These are phyloP conservation scores for Apostasia ramifera DNA, from an alignment of 106 monocot species.

Conservation along the genomic window DNA sequence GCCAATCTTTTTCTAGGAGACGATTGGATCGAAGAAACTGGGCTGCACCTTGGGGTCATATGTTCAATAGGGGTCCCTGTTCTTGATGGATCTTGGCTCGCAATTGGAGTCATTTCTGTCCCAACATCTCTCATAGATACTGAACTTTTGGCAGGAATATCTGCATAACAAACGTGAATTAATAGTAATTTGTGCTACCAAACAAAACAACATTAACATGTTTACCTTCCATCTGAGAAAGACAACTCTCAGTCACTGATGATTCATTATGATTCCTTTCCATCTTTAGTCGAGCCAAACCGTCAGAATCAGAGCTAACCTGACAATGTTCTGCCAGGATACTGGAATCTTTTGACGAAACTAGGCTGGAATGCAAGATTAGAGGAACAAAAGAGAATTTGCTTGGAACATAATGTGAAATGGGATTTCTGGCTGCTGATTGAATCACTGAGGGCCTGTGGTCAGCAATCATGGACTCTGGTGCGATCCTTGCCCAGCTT, in stretches of 20 bases:
- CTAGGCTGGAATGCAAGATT: conserved; percentile 8
- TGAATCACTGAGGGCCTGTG: conserved; percentile 10
- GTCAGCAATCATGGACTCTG: conserved; percentile 24
- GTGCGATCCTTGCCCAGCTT: conserved; percentile 26
- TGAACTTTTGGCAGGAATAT: conserved; percentile 27
- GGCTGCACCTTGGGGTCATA: conserved; percentile 51
- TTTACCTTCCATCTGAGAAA: conserved; percentile 27
- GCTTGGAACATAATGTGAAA: conserved; percentile 21
- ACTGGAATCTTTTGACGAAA: conserved; percentile 13
- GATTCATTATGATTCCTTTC: conserved; percentile 13
- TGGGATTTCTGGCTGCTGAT: neutral
- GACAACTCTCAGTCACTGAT: conserved; percentile 8
- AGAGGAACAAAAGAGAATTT: conserved; percentile 45
- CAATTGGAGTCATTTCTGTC: conserved; percentile 92
- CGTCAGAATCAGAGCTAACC: conserved; percentile 2
- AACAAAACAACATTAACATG: neutral
- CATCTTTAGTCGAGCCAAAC: neutral
- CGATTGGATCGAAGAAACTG: conserved; percentile 42
- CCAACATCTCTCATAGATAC: conserved; percentile 93
- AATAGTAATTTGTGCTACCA: too few species aligned
- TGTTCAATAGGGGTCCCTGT: conserved; percentile 64
- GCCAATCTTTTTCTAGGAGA: conserved; percentile 45
- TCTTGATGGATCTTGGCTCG: conserved; percentile 88
- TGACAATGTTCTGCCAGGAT: conserved; percentile 8
- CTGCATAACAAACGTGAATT: conserved; percentile 17